phyloP scores from a whole-genome alignment of 805 yeast genomes.

The Ogataea corticis region DNA sequence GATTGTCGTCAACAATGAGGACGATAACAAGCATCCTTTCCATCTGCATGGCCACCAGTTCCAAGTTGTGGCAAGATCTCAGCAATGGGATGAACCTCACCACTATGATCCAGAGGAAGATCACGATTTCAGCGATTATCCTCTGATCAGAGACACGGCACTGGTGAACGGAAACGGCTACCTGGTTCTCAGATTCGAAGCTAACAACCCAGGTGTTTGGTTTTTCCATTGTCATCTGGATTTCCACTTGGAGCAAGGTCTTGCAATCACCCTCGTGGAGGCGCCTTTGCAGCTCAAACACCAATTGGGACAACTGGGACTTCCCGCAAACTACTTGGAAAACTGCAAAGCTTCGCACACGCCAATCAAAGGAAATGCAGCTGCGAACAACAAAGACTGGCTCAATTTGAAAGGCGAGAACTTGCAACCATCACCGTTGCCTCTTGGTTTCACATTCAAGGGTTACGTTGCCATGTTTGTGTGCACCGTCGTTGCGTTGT shows the following conservation, averaged over 20 bases:
- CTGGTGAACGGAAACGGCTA: slow-evolving; percentile 67
- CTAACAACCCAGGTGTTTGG: slow-evolving; percentile 94
- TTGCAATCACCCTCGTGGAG: slow-evolving; percentile 70
- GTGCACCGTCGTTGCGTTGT: slow-evolving; percentile 56
- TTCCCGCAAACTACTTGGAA: slow-evolving; percentile 50
- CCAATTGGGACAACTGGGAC: slow-evolving; percentile 27
- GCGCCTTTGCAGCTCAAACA: slow-evolving; percentile 59
- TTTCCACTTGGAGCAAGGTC: slow-evolving; percentile 83
- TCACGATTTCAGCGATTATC: slow-evolving; percentile 54
- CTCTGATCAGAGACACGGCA: slow-evolving; percentile 70
- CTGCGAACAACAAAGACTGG: slow-evolving; percentile 59
- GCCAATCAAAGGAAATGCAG: slow-evolving; percentile 65
- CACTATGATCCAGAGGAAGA: slow-evolving; percentile 51
- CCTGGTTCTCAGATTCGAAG: slow-evolving; percentile 67
- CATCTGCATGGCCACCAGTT: slow-evolving; percentile 91
- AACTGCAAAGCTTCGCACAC: slow-evolving; percentile 50
- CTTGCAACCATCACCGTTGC: slow-evolving; percentile 60
- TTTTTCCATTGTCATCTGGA: slow-evolving; percentile 90
- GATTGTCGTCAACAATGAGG: slow-evolving; percentile 74
- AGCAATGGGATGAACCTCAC: slow-evolving; percentile 52
- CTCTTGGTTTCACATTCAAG: slow-evolving; percentile 66
- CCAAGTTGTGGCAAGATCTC: slow-evolving; percentile 75
- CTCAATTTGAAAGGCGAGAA: slow-evolving; percentile 60
- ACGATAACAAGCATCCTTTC: slow-evolving; percentile 93
- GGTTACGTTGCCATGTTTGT: slow-evolving; percentile 65